Evolutionary conservation across 2,329 filamentous ascomycete genomes (phyloP).

Genomic region (Zalaria obscura): DNA sequence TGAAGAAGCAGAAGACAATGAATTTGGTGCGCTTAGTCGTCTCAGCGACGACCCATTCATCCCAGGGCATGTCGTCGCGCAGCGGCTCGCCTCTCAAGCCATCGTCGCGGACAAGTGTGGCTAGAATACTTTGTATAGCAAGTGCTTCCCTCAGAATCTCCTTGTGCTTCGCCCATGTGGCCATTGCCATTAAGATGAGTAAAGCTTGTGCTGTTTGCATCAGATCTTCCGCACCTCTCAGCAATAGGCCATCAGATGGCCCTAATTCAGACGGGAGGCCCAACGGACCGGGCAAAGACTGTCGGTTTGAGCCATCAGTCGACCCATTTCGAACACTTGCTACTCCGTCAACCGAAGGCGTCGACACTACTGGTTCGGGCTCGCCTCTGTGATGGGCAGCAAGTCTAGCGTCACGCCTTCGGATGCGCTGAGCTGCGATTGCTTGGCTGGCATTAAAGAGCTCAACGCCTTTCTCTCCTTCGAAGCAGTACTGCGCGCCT

Average conservation of each 20-base stretch:
- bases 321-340: constrained; percentile 10
- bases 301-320: constrained; percentile 1
- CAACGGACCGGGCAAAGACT: not conserved
- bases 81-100: constrained; percentile 40
- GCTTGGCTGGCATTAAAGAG: constrained; percentile 43
- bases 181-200: constrained; percentile 45
- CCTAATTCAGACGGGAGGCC: not conserved
- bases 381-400: constrained; percentile 12
- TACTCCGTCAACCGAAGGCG: not conserved
- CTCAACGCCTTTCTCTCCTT: constrained; percentile 36
- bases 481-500: constrained; percentile 49
- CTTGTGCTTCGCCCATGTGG: constrained; percentile 45
- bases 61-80: constrained; percentile 38
- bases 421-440: constrained; percentile 38
- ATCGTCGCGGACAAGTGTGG: constrained; percentile 40
- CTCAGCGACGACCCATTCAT: constrained; percentile 40
- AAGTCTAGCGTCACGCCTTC: constrained; percentile 33
- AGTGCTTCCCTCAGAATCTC: constrained; percentile 43
- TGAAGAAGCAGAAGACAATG: constrained; percentile 43
- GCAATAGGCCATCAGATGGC: constrained; percentile 2
- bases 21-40: constrained; percentile 40
- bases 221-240: constrained; percentile 12
- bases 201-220: constrained; percentile 55
- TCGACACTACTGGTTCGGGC: not conserved
- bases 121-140: constrained; percentile 41